phyloP scores from a whole-genome alignment of 805 yeast genomes.

The Vanderwaltozyma verrucispora region DNA sequence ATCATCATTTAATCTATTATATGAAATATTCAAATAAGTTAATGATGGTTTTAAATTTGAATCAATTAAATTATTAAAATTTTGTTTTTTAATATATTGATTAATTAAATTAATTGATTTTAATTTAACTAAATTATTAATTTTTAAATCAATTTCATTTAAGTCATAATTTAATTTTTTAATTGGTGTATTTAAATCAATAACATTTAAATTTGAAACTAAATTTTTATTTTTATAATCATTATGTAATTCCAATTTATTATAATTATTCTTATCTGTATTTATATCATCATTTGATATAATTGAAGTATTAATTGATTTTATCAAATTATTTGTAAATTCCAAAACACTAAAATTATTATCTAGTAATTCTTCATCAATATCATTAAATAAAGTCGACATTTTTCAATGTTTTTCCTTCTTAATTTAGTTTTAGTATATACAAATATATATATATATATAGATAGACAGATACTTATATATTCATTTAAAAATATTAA shows the following conservation, averaged over 20 bases:
- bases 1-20: conserved; percentile 23
- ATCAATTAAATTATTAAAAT: conserved; percentile 2
- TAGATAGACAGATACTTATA: too few species aligned
- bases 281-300: not conserved
- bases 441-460: too few species aligned
- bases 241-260: too few species aligned
- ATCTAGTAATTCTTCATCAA: conserved; percentile 1
- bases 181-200: conserved; percentile 24
- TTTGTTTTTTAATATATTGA: conserved; percentile 13
- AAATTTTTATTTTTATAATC: too few species aligned
- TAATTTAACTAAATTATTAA: conserved; percentile 12
- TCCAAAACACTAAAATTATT: conserved; percentile 1
- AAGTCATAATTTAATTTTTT: conserved; percentile 23
- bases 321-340: conserved; percentile 1
- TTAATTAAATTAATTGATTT: conserved; percentile 18
- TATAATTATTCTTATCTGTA: not conserved
- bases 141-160: conserved; percentile 18
- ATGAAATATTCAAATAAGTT: conserved; percentile 23
- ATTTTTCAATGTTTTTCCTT: too few species aligned
- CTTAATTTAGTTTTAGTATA: too few species aligned
- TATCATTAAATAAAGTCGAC: not conserved
- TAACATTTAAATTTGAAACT: conserved; percentile 9
- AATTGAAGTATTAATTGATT: not conserved
- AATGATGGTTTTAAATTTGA: conserved; percentile 12
- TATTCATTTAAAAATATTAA: too few species aligned